A percentile compares a stretch with the other conserved stretches of the same genome.
These are phyloP conservation scores for Sporisorium scitamineum DNA, from an alignment of 1,284 basidiomycete genomes.

Conservation along the genomic window DNA sequence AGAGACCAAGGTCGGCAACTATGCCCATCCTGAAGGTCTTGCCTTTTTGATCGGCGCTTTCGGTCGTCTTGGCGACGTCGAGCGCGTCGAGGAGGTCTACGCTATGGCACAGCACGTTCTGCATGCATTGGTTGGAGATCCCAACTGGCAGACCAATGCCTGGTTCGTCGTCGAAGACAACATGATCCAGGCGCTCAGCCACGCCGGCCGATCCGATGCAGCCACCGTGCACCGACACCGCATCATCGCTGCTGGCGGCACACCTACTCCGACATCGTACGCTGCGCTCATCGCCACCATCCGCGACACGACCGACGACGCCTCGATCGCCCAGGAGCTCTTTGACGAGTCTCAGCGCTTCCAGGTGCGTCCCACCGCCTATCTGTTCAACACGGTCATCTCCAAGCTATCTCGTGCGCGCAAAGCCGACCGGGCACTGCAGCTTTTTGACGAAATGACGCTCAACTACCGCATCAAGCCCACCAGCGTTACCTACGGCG, in stretches of 20 bases:
- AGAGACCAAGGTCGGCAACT: conserved; percentile 51
- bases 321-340: conserved; percentile 65
- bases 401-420: conserved; percentile 68
- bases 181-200: conserved; percentile 66
- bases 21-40: conserved; percentile 53
- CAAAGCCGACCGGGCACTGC: conserved; percentile 64
- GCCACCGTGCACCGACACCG: conserved; percentile 60
- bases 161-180: conserved; percentile 63
- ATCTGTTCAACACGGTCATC: conserved; percentile 68
- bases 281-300: conserved; percentile 66
- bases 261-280: conserved; percentile 61
- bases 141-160: conserved; percentile 70
- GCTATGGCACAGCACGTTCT: conserved; percentile 71
- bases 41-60: conserved; percentile 56
- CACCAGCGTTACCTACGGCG: conserved; percentile 92
- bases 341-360: conserved; percentile 67
- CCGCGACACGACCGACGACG: conserved; percentile 68
- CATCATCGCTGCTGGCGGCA: conserved; percentile 60
- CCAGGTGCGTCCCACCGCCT: conserved; percentile 59
- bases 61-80: conserved; percentile 72
- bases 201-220: conserved; percentile 56
- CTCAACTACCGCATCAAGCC: conserved; percentile 73
- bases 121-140: conserved; percentile 49
- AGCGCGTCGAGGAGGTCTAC: conserved; percentile 72
- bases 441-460: conserved; percentile 65